Conservation (phyloP, 73 alveolate genomes). For the Uronychia binucleata region DNA sequence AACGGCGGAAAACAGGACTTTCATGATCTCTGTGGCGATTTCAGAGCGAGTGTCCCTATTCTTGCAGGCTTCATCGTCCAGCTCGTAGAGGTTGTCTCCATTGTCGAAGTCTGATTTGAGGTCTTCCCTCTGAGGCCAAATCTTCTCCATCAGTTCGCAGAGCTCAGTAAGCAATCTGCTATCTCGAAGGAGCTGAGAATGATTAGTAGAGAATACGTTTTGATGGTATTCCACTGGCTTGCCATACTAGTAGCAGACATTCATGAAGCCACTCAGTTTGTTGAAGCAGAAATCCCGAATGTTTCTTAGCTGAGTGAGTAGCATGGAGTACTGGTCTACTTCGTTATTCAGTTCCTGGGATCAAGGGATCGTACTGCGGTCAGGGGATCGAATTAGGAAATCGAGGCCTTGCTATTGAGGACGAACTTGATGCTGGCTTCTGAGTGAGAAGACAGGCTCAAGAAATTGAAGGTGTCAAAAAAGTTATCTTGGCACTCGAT, state of each 20-base stretch:
- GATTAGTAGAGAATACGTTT: not conserved
- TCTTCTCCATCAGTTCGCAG: conserved; percentile 3
- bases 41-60: conserved; percentile 10
- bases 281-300: conserved; percentile 7
- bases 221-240: conserved; percentile 6
- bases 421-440: conserved; percentile 17
- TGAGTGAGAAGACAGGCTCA: not conserved
- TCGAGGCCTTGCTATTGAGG: not conserved
- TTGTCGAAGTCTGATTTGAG: conserved; percentile 11
- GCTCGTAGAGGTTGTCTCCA: not conserved
- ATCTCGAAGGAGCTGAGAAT: not conserved
- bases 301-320: not conserved
- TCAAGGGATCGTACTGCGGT: conserved; percentile 9
- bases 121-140: conserved; percentile 34
- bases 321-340: conserved; percentile 8
- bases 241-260: conserved; percentile 16
- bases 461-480: conserved; percentile 26
- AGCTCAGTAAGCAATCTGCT: conserved; percentile 7
- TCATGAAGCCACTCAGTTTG: conserved; percentile 14
- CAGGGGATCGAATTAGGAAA: conserved; percentile 10
- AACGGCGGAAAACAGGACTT: not conserved
- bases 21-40: conserved; percentile 22
- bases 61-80: not conserved
- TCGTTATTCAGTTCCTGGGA: conserved; percentile 30
- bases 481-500: conserved; percentile 24